phyloP scores from a whole-genome alignment of 305 asterid species.

The Fraxinus paxiana region DNA sequence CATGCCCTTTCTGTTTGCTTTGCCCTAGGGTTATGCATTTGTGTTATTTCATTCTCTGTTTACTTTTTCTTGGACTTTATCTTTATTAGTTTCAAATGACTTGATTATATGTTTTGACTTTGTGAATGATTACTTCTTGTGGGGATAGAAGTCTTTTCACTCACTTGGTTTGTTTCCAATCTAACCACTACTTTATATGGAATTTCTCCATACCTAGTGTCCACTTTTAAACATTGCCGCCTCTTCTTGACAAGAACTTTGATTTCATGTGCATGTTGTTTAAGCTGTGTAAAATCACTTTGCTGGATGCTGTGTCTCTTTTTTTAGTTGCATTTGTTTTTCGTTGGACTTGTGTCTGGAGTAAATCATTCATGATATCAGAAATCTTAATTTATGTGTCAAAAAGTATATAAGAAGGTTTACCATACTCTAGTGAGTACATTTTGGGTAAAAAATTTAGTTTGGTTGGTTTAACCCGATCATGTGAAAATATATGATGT shows the following conservation, averaged over 20 bases:
- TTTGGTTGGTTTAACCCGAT: neutral
- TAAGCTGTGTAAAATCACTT: neutral
- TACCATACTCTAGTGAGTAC: neutral
- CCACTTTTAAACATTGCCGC: neutral
- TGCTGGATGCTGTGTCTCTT: neutral
- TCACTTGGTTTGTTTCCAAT: neutral
- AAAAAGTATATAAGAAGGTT: neutral
- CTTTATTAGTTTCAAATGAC: neutral
- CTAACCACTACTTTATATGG: neutral
- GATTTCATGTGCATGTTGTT: neutral
- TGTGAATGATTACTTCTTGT: neutral
- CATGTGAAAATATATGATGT: neutral
- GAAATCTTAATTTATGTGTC: neutral
- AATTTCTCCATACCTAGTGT: neutral
- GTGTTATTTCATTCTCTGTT: neutral
- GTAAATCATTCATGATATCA: constrained; percentile 1
- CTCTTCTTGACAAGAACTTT: neutral
- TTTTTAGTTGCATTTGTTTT: neutral
- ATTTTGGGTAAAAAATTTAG: neutral
- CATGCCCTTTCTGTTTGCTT: constrained; percentile 8
- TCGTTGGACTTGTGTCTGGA: neutral
- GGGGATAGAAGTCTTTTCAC: neutral
- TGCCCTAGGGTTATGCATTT: constrained; percentile 1
- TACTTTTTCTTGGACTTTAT: neutral
- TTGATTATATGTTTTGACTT: neutral